Conservation (phyloP, 2,329 filamentous ascomycete genomes). For the Camptophora hylomeconis region DNA sequence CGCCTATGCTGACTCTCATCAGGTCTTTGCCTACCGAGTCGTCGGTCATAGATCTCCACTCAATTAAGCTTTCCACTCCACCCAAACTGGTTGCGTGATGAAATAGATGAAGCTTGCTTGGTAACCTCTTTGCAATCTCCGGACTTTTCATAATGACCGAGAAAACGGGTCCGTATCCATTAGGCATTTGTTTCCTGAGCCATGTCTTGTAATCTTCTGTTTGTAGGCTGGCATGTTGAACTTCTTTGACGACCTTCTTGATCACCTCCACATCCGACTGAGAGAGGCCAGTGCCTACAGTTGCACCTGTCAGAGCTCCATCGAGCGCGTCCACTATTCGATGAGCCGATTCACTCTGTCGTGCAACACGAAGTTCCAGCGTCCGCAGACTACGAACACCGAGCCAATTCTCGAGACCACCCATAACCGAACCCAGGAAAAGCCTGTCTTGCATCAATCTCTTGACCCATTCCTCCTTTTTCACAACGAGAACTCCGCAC, state of each 20-base stretch:
- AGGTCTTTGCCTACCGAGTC: constrained; percentile 54
- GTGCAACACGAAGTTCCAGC: constrained; percentile 64
- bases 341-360: constrained; percentile 61
- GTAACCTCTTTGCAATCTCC: constrained; percentile 52
- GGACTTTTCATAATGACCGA: constrained; percentile 52
- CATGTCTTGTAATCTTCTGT: constrained; percentile 50
- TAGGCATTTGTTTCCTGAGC: constrained; percentile 79
- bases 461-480: constrained; percentile 44
- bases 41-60: constrained; percentile 92
- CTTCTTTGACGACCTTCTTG: constrained; percentile 41
- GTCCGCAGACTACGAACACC: constrained; percentile 78
- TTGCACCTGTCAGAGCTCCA: constrained; percentile 29
- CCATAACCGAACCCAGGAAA: constrained; percentile 74
- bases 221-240: constrained; percentile 75
- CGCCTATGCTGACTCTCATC: constrained; percentile 69
- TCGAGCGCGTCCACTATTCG: constrained; percentile 61
- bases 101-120: constrained; percentile 68
- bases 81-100: constrained; percentile 91
- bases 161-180: constrained; percentile 83
- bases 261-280: constrained; percentile 33
- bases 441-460: constrained; percentile 55
- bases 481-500: constrained; percentile 66
- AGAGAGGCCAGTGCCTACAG: constrained; percentile 24
- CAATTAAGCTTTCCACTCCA: constrained; percentile 88
- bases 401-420: constrained; percentile 82